Evolutionary conservation across 192 early-diverging fungal genomes (phyloP).

Genomic region (Backusella parvicylindrica): DNA sequence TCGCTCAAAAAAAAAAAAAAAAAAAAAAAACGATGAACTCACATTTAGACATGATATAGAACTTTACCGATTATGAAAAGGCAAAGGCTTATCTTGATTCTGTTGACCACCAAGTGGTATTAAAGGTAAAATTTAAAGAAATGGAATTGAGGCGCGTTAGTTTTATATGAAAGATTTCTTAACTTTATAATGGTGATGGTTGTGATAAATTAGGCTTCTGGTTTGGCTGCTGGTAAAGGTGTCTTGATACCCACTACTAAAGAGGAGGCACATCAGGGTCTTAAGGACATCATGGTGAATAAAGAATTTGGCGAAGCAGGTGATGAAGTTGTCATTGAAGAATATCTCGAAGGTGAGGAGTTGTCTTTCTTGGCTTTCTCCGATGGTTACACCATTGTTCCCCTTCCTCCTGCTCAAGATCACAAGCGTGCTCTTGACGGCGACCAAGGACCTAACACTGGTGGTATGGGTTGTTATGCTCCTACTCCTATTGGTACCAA

Average conservation of each 20-base stretch:
- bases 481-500: slow-evolving; percentile 91
- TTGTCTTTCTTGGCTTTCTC: slow-evolving; percentile 88
- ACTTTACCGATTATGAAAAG: slow-evolving; percentile 76
- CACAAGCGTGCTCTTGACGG: slow-evolving; percentile 97
- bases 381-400: slow-evolving; percentile 90
- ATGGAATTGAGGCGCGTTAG: no score
- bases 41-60: slow-evolving; percentile 32
- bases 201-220: slow-evolving; percentile 68
- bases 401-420: slow-evolving; percentile 94
- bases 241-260: slow-evolving; percentile 86
- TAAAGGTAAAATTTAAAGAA: slow-evolving; percentile 71
- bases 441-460: slow-evolving; percentile 94
- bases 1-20: background rate
- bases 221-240: slow-evolving; percentile 97
- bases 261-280: slow-evolving; percentile 80
- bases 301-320: slow-evolving; percentile 87
- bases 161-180: no score
- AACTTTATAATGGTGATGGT: no score
- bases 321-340: slow-evolving; percentile 94
- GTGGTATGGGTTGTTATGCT: slow-evolving; percentile 98
- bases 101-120: slow-evolving; percentile 67
- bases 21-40: no score
- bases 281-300: slow-evolving; percentile 89
- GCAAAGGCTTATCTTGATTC: slow-evolving; percentile 65
- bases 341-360: slow-evolving; percentile 91